Evolutionary conservation across 805 yeast genomes (phyloP).

Genomic region (Peterozyma xylosa): DNA sequence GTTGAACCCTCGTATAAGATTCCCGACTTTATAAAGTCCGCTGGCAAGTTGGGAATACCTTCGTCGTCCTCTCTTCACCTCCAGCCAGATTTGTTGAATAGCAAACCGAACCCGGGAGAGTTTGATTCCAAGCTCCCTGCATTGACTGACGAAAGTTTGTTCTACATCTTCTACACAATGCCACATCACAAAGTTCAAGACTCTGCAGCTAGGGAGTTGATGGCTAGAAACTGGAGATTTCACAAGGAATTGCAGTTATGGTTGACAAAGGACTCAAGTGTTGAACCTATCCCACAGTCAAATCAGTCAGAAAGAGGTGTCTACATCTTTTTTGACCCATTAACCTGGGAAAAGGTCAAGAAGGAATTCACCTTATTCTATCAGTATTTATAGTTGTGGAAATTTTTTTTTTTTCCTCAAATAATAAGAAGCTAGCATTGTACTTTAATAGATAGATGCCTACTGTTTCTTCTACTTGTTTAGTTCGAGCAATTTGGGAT

Average conservation of each 20-base stretch:
- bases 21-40: constrained; percentile 45
- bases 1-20: constrained; percentile 77
- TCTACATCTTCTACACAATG: constrained; percentile 87
- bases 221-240: constrained; percentile 92
- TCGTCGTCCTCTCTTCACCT: too few relatives aligned
- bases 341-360: constrained; percentile 90
- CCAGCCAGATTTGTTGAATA: constrained; percentile 17
- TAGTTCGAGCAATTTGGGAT: too few relatives aligned
- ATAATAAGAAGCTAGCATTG: too few relatives aligned
- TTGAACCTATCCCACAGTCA: constrained; percentile 79
- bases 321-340: constrained; percentile 92
- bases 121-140: constrained; percentile 40
- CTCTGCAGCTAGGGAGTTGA: constrained; percentile 84
- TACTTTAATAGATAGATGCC: too few relatives aligned
- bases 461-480: too few relatives aligned
- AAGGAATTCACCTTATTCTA: constrained; percentile 53
- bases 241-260: constrained; percentile 94
- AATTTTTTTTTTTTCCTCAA: too few relatives aligned
- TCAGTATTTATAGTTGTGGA: constrained; percentile 8
- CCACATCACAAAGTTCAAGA: constrained; percentile 93
- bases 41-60: constrained; percentile 11
- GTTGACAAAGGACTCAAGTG: constrained; percentile 88
- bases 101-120: constrained; percentile 18
- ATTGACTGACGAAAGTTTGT: constrained; percentile 86
- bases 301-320: constrained; percentile 86